phyloP scores from a whole-genome alignment of 208 protist genomes.

The Hexamita inflata region DNA sequence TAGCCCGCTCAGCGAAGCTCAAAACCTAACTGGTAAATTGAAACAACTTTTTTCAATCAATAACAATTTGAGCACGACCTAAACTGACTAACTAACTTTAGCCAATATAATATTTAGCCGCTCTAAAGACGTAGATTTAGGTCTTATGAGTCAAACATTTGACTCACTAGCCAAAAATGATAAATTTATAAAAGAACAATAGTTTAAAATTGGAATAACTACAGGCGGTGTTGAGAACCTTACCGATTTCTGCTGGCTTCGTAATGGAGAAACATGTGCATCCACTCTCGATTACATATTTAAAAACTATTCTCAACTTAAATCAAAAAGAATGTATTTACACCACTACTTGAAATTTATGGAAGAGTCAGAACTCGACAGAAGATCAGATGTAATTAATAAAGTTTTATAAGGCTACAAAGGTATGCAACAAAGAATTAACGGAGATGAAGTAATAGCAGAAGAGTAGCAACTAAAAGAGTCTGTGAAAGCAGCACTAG shows the following conservation, averaged over 20 bases:
- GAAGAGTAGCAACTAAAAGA: no score
- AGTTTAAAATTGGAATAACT: background rate
- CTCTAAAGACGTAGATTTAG: background rate
- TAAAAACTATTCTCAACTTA: background rate
- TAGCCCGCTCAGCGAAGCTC: background rate
- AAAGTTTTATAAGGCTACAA: background rate
- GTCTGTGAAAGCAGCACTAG: no score
- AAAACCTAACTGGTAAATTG: background rate
- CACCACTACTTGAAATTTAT: conserved; percentile 13
- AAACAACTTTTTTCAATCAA: background rate
- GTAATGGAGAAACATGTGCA: background rate
- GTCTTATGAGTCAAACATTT: background rate
- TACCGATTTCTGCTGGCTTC: background rate
- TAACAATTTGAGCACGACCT: background rate
- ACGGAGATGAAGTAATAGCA: no score
- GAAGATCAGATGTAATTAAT: background rate
- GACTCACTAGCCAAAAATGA: background rate
- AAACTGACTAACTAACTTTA: background rate
- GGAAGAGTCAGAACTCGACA: background rate
- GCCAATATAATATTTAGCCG: background rate
- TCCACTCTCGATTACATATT: background rate
- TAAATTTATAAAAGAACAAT: background rate
- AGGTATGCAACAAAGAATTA: no score
- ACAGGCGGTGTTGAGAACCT: background rate
- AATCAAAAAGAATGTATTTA: background rate